Base-by-base conservation (phyloP, 1,284 basidiomycete species). In the Trichosporon asahii region DNA sequence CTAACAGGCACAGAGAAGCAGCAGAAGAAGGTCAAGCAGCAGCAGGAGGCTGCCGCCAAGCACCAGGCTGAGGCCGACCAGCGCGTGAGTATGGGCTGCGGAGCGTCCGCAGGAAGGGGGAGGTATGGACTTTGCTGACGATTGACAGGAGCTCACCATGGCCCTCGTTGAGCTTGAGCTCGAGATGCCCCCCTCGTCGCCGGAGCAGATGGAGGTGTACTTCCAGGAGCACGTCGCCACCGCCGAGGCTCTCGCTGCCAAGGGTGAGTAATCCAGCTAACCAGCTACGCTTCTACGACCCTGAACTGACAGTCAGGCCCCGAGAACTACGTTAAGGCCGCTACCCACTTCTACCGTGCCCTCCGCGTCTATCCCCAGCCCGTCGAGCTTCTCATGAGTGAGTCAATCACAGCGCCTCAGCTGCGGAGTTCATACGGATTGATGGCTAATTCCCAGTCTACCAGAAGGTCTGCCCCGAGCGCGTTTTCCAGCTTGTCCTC, bases 351-450 rank as follows among this genome's bases (percentile, higher is more conserved):
- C 88, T 98, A 91, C 88, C 89, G 92, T 71, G 96, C 94, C 5
- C 88, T 98, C 73, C 89, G 93, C 70, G 95, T 97, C 61, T 99
- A 98, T 85, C 96, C 95, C 69, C 89, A 91, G 64, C 94, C 94
- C 11, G 89, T 94, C 60, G 95, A 98, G 82, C 88, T 98, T 74
- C 90, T 96, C 76, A 88, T 90, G 82, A 93, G 83, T 84, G 61
- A 76, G 83, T 78, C 31, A 9, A 12, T 15, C 8, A 9, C 49
- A 21, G 5, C 21, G 11, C 11, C 7, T 8, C 31, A 33, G 31
- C 31, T 33, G n/a, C n/a, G n/a, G n/a, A n/a, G n/a, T n/a, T n/a
- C n/a, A n/a, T n/a, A n/a, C n/a, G n/a, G n/a, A n/a, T n/a, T n/a
- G n/a, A 33, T 33, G 6, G 14, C 69, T 69, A 44, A 55, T 60